Evolutionary conservation across 257 asterid species (phyloP).

Genomic region (Penstemon eatonii): DNA sequence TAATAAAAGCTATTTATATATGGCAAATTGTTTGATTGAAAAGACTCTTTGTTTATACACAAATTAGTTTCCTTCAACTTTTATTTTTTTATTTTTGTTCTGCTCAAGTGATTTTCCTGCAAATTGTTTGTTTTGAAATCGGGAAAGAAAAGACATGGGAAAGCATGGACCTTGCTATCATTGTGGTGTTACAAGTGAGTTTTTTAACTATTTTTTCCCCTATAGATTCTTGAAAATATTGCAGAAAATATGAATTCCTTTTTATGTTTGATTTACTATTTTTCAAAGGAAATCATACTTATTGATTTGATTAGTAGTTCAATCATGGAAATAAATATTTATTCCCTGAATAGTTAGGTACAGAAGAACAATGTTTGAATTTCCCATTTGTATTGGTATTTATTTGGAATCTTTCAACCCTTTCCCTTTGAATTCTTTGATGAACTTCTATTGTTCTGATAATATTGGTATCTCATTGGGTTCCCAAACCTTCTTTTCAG

Average conservation of each 20-base stretch:
- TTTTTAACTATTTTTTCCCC: slow-evolving; percentile 28
- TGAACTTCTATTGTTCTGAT: neutral
- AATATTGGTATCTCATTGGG: neutral
- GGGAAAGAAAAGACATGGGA: slow-evolving; percentile 68
- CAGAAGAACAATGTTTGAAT: slow-evolving; percentile 15
- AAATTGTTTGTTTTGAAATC: slow-evolving; percentile 33
- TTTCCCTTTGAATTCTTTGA: no score
- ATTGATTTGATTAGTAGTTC: slow-evolving; percentile 33
- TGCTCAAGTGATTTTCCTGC: slow-evolving; percentile 29
- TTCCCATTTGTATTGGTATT: neutral
- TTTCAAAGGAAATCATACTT: slow-evolving; percentile 29
- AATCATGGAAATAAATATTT: slow-evolving; percentile 30
- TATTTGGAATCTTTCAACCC: neutral
- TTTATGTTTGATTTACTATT: slow-evolving; percentile 30
- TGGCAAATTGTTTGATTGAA: slow-evolving; percentile 30
- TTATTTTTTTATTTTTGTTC: neutral
- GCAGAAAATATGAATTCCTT: slow-evolving; percentile 26
- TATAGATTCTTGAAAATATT: slow-evolving; percentile 6
- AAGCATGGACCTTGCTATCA: slow-evolving; percentile 99
- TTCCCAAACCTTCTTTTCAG: neutral
- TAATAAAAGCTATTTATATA: slow-evolving; percentile 33
- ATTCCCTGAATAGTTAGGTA: slow-evolving; percentile 34
- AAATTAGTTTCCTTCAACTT: slow-evolving; percentile 21
- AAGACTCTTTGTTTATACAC: slow-evolving; percentile 12
- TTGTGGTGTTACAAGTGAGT: slow-evolving; percentile 99